A percentile compares a stretch with the other conserved stretches of the same genome.
Evolutionary conservation across 257 asterid genomes (phyloP).

Genomic region (Forsythia suspensa): DNA sequence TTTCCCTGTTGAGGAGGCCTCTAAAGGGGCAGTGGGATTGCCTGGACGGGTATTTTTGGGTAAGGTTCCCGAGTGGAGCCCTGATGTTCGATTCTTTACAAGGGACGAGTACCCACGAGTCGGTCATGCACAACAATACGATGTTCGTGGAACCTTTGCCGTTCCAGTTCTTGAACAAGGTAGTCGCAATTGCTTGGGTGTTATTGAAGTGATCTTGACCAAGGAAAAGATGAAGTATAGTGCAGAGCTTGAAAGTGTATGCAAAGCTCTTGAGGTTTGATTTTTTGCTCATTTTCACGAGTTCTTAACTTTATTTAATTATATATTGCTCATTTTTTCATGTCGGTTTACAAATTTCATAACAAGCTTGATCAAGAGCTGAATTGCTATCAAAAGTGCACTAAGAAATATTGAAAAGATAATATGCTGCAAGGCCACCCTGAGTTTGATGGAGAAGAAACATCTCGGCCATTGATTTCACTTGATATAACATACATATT

Average conservation of each 20-base stretch:
- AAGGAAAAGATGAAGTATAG: slow-evolving; percentile 77
- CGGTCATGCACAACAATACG: slow-evolving; percentile 65
- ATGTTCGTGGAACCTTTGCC: slow-evolving; percentile 85
- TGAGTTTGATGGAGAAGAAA: too few species aligned
- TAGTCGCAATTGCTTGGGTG: slow-evolving; percentile 78
- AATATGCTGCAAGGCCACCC: too few species aligned
- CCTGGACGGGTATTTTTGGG: slow-evolving; percentile 89
- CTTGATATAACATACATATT: too few species aligned
- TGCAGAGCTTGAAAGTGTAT: slow-evolving; percentile 76
- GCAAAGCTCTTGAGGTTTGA: slow-evolving; percentile 91
- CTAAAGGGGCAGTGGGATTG: slow-evolving; percentile 61
- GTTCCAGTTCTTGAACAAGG: slow-evolving; percentile 89
- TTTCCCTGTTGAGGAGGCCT: slow-evolving; percentile 71
- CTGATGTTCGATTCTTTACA: slow-evolving; percentile 77
- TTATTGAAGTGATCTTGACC: slow-evolving; percentile 84
- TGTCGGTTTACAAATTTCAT: too few species aligned
- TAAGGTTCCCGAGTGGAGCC: slow-evolving; percentile 94
- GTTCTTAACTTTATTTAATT: not conserved
- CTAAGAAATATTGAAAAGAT: too few species aligned
- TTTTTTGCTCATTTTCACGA: not conserved
- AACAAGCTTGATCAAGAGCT: too few species aligned
- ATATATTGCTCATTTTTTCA: not conserved
- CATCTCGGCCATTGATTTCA: too few species aligned
- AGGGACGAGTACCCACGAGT: slow-evolving; percentile 82
- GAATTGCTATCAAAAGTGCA: too few species aligned